Percentiles rank a stretch among this genome's conserved stretches.
These are phyloP conservation scores for Backusella macrospora DNA, from an alignment of 192 early-diverging fungal species.

Conservation along the genomic window DNA sequence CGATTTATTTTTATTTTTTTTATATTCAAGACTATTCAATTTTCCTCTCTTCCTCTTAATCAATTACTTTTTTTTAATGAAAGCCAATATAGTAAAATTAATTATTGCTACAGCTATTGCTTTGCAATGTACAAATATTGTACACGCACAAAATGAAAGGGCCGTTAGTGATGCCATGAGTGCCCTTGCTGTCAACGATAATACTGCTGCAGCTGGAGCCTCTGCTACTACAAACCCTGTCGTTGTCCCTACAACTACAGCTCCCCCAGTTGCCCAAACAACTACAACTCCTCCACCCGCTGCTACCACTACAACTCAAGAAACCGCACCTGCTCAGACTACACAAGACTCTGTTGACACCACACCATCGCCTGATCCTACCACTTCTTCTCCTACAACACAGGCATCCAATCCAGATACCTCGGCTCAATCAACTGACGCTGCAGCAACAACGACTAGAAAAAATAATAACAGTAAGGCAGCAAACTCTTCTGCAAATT, in stretches of 20 bases:
- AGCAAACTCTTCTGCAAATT: neutral
- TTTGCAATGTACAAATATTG: neutral
- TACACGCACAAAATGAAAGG: neutral
- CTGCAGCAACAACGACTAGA: neutral
- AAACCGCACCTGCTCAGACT: neutral
- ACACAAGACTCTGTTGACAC: neutral
- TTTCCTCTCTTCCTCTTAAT: neutral
- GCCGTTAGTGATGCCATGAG: neutral
- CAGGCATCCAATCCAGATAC: neutral
- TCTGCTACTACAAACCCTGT: neutral
- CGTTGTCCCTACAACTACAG: neutral
- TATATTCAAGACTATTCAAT: neutral
- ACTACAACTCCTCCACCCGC: conserved; percentile 1
- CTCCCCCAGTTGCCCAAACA: neutral
- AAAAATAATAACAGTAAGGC: neutral
- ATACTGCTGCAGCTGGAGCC: neutral
- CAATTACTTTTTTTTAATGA: neutral
- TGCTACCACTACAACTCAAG: neutral
- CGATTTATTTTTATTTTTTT: neutral
- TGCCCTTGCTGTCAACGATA: neutral
- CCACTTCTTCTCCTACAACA: conserved; percentile 4
- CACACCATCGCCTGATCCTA: neutral
- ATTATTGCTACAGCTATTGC: neutral
- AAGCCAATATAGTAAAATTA: conserved; percentile 9
- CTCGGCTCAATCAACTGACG: neutral